phyloP scores from a whole-genome alignment of 164 flowering plant species.

The grape (Vitis vinifera) region ASM3070453v1 NC_081817.1:23232001-23232500 shows the following conservation, averaged over 20 bases:
- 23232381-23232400: background rate
- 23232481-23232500: slow-evolving; percentile 59
- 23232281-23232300: too few relatives aligned
- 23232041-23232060: background rate
- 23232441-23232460: background rate
- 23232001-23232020: background rate
- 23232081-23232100: background rate
- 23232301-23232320: too few relatives aligned
- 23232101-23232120: too few relatives aligned
- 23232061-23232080: background rate
- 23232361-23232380: background rate
- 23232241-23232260: too few relatives aligned
- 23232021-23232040: background rate
- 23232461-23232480: slow-evolving; percentile 58
- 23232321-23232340: too few relatives aligned
- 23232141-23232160: too few relatives aligned
- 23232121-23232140: too few relatives aligned
- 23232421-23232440: background rate
- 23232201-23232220: too few relatives aligned
- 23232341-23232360: background rate
- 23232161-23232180: too few relatives aligned
- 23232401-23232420: background rate
- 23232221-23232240: too few relatives aligned
- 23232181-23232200: too few relatives aligned
- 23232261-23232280: too few relatives aligned